Conservation (phyloP, 768 basidiomycete genomes). For the Serendipita sp. region DNA sequence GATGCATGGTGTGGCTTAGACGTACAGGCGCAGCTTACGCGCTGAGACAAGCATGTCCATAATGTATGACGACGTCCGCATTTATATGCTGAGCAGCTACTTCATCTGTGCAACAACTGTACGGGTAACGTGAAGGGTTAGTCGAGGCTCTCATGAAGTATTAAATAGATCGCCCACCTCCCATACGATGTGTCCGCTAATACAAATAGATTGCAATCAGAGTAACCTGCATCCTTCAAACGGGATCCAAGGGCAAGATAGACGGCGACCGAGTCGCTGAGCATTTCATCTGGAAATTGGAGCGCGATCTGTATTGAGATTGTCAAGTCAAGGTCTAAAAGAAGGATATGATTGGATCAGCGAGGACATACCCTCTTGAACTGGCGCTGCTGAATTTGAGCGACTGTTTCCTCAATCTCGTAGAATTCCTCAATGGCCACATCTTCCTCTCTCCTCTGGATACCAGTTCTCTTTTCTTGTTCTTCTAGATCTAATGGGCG, state of each 20-base stretch:
- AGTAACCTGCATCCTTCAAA: conserved; percentile 25
- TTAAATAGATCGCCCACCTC: conserved; percentile 37
- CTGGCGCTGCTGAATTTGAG: conserved; percentile 39
- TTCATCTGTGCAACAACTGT: conserved; percentile 91
- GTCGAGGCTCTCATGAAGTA: background rate
- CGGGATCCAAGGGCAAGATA: conserved; percentile 42
- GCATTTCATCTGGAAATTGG: conserved; percentile 89
- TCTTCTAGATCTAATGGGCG: conserved; percentile 33
- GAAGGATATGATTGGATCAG: background rate
- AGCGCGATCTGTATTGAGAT: conserved; percentile 47
- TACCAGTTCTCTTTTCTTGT: conserved; percentile 21
- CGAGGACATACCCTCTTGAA: conserved; percentile 49
- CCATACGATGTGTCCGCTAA: conserved; percentile 98
- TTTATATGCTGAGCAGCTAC: conserved; percentile 88
- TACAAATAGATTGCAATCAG: conserved; percentile 53
- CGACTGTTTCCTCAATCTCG: conserved; percentile 51
- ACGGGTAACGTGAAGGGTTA: background rate
- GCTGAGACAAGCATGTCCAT: conserved; percentile 91
- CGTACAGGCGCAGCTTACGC: conserved; percentile 33
- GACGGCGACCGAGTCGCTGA: conserved; percentile 73
- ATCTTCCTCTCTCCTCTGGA: conserved; percentile 16
- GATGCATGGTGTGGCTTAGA: background rate
- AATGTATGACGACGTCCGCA: conserved; percentile 83
- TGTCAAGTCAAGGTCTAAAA: background rate
- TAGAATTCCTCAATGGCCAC: conserved; percentile 41